Conservation (phyloP, 495 filamentous ascomycete genomes). For the Aspergillus olivimuriae region DNA sequence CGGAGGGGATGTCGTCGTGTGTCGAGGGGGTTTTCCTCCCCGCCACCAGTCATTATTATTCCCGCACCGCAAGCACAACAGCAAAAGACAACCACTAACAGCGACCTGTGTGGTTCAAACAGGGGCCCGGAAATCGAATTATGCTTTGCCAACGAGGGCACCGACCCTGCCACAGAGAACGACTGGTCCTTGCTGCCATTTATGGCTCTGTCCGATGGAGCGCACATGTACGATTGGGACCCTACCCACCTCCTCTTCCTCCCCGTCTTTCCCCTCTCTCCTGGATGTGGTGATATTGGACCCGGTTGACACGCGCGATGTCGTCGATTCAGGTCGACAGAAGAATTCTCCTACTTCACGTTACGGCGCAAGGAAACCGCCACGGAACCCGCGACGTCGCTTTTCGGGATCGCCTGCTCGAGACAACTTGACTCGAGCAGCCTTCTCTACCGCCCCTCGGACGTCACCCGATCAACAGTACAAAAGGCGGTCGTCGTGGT, state of each 20-base stretch:
- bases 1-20: background rate
- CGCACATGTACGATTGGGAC: constrained; percentile 79
- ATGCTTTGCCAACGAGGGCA: constrained; percentile 79
- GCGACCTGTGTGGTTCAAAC: constrained; percentile 4
- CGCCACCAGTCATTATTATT: too few species aligned
- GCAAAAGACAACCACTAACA: constrained; percentile 5
- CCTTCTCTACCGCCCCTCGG: constrained; percentile 69
- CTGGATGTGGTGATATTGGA: too few species aligned
- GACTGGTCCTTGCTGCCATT: constrained; percentile 92
- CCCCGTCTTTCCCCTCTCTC: background rate
- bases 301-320: too few species aligned
- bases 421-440: constrained; percentile 78
- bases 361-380: constrained; percentile 62
- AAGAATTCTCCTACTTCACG: constrained; percentile 99
- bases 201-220: constrained; percentile 96
- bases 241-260: constrained; percentile 6
- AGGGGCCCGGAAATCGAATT: constrained; percentile 91
- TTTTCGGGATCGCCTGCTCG: constrained; percentile 95
- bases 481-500: constrained; percentile 99
- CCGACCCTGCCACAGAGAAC: constrained; percentile 76
- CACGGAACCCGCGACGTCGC: constrained; percentile 61
- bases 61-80: too few species aligned
- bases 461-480: constrained; percentile 91
- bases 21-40: background rate
- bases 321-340: constrained; percentile 53